These are phyloP conservation scores for Pythium rhizo-oryzae DNA, from an alignment of 352 stramenopile genomes.

Conservation along the genomic window DNA sequence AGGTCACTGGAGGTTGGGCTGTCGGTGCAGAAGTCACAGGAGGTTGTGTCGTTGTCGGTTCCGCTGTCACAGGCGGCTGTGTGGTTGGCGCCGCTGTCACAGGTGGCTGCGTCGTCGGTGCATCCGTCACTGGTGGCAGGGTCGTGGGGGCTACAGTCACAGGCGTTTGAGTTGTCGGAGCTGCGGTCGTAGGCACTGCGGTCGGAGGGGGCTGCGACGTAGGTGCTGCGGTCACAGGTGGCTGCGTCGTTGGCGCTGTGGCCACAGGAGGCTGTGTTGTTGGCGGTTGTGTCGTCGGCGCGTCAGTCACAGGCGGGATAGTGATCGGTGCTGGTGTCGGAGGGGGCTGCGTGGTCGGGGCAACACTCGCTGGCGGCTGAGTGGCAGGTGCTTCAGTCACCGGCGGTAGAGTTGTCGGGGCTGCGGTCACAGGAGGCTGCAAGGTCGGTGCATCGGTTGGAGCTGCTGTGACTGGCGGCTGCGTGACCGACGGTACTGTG, in stretches of 20 bases:
- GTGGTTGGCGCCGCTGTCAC: not conserved
- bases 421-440: not conserved
- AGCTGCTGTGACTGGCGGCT: not conserved
- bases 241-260: not conserved
- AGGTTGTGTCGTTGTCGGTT: not conserved
- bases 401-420: too few relatives aligned
- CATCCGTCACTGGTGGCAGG: not conserved
- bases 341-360: conserved; percentile 2
- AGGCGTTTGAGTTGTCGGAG: conserved; percentile 2
- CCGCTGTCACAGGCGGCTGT: not conserved
- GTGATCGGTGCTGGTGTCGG: not conserved
- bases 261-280: conserved; percentile 8
- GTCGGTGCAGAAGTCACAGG: not conserved
- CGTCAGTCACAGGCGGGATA: not conserved
- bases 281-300: not conserved
- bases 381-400: not conserved
- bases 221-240: not conserved
- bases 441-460: not conserved
- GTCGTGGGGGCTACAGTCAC: not conserved
- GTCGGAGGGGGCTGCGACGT: not conserved
- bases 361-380: not conserved
- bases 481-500: too few relatives aligned
- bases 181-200: not conserved
- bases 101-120: not conserved
- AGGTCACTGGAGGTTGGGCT: not conserved